Percentiles rank a stretch among this genome's conserved stretches.
These are phyloP conservation scores for Plasmopara muralis DNA, from an alignment of 352 stramenopile genomes.

Conservation along the genomic window DNA sequence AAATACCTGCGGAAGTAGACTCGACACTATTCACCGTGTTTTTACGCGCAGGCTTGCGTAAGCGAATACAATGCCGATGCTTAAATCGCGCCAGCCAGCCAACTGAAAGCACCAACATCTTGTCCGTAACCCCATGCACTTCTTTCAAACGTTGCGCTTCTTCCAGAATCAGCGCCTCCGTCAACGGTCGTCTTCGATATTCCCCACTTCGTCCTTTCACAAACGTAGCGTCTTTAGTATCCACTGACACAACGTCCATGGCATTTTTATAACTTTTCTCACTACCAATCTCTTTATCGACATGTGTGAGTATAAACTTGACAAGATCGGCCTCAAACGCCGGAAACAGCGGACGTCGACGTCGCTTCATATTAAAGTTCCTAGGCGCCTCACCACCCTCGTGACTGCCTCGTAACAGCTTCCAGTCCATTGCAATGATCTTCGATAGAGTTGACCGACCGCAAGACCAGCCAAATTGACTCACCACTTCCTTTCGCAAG, in stretches of 20 bases:
- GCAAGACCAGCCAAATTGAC: conserved; percentile 54
- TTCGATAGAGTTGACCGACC: conserved; percentile 72
- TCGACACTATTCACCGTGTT: conserved; percentile 2
- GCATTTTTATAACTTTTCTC: background rate
- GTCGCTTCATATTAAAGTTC: conserved; percentile 75
- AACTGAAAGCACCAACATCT: conserved; percentile 65
- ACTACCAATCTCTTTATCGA: conserved; percentile 4
- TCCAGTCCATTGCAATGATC: conserved; percentile 66
- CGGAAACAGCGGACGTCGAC: conserved; percentile 60
- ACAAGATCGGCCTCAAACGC: conserved; percentile 62
- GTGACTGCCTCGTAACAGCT: conserved; percentile 28
- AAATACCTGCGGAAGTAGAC: conserved; percentile 3
- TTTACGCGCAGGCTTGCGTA: conserved; percentile 37
- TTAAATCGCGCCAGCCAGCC: conserved; percentile 71
- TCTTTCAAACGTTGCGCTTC: conserved; percentile 67
- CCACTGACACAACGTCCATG: background rate
- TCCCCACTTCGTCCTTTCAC: background rate
- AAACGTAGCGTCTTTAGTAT: background rate
- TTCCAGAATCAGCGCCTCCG: conserved; percentile 66
- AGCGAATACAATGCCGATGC: conserved; percentile 58
- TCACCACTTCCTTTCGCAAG: conserved; percentile 43
- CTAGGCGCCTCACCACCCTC: conserved; percentile 29
- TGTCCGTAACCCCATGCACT: conserved; percentile 51
- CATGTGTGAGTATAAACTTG: conserved; percentile 35
- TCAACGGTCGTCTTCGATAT: conserved; percentile 22